These are phyloP conservation scores for Candida endomychidarum DNA, from an alignment of 805 yeast genomes.

Conservation along the genomic window DNA sequence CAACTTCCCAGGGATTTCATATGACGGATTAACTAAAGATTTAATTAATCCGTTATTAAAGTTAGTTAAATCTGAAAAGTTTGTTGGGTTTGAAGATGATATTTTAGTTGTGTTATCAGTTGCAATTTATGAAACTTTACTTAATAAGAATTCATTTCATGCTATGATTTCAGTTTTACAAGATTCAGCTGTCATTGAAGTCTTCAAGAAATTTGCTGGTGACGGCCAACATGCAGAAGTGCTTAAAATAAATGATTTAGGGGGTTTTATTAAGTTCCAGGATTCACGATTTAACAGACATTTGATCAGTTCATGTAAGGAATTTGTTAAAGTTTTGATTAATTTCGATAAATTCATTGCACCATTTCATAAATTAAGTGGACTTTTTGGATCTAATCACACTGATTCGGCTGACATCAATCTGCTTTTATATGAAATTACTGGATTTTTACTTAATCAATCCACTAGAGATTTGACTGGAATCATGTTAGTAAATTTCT, in stretches of 20 bases:
- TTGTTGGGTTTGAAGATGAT: neutral
- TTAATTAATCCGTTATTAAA: constrained; percentile 5
- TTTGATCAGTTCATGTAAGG: neutral
- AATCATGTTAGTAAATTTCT: neutral
- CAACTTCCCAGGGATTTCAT: constrained; percentile 5
- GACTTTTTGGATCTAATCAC: neutral
- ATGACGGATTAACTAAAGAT: neutral
- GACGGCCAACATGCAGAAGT: neutral
- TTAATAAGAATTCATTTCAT: constrained; percentile 7
- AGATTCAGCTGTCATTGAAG: neutral
- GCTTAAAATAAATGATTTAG: constrained; percentile 1
- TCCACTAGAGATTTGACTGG: neutral
- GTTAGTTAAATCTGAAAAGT: neutral
- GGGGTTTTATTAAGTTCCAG: neutral
- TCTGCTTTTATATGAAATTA: neutral
- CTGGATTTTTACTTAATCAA: constrained; percentile 2
- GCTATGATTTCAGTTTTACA: constrained; percentile 4
- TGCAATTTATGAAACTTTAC: constrained; percentile 3
- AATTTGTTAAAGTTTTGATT: neutral
- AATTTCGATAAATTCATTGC: neutral
- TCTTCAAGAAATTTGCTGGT: neutral
- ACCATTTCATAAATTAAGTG: neutral
- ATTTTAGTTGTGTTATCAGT: neutral
- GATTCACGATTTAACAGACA: neutral
- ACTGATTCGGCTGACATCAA: no score